These are phyloP conservation scores for Sarocladium brachiariae DNA, from an alignment of 2,329 filamentous ascomycete species.

Conservation along the genomic window DNA sequence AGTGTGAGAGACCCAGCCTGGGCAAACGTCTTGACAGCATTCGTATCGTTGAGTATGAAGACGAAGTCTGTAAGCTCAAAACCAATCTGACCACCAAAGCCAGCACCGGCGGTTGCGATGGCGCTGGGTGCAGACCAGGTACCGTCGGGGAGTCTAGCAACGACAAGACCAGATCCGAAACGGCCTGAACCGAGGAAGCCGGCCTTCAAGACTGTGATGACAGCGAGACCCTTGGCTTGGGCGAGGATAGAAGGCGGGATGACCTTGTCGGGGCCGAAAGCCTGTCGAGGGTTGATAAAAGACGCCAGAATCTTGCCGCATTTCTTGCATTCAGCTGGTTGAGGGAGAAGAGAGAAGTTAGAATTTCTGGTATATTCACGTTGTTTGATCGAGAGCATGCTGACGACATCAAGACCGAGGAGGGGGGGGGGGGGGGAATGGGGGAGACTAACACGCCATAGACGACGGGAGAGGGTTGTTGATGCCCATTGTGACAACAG, in stretches of 20 bases:
- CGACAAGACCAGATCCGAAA: constrained; percentile 75
- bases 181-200: constrained; percentile 78
- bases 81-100: constrained; percentile 79
- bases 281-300: constrained; percentile 87
- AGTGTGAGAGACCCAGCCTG: constrained; percentile 87
- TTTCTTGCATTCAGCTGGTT: constrained; percentile 89
- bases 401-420: constrained; percentile 13
- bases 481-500: constrained; percentile 47
- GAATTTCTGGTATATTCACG: constrained; percentile 8
- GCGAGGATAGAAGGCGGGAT: constrained; percentile 87
- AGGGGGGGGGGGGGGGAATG: constrained; percentile 15
- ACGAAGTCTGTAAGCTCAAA: constrained; percentile 92
- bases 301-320: constrained; percentile 91
- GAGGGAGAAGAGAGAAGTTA: constrained; percentile 10
- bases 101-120: constrained; percentile 73
- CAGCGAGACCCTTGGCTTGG: constrained; percentile 84
- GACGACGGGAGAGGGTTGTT: constrained; percentile 62
- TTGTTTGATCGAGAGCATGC: constrained; percentile 12
- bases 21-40: constrained; percentile 87
- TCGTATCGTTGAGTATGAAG: constrained; percentile 91
- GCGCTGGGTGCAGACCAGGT: constrained; percentile 76
- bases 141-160: constrained; percentile 70
- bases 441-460: constrained; percentile 54
- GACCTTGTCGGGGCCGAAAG: constrained; percentile 94
- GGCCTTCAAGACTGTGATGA: constrained; percentile 81